Evolutionary conservation across 108 stramenopile species (phyloP), one percentile per base, ranked within the genome.

Genomic region (Phaeodactylum tricornutum): DNA sequence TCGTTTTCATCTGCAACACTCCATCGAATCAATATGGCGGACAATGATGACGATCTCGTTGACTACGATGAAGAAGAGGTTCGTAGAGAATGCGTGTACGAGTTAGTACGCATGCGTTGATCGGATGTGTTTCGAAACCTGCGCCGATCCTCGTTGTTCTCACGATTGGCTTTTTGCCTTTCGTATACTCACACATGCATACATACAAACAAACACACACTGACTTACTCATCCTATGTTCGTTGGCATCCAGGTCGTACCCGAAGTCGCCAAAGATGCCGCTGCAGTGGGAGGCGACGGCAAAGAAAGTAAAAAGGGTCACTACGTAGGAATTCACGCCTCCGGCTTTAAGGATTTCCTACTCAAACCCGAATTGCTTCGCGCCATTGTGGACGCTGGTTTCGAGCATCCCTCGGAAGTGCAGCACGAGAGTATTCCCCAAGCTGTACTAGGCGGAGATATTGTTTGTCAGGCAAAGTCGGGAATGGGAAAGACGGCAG

Each of bases 401-500:
- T 99, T 99, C 49, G 98, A 99, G 76, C 96, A 98, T 64, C 98
- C 98, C 20, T 92, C 89, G 28, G 96, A 99, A 69, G 96, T 89
- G 8, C 94, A 88, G 71, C 95, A 99, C 66, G 96, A 97, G 73
- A 94, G 95, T 55, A 99, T 99, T 58, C 98, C 98, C 16, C 96
- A 99, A 54, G 96, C 98, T 8, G 84, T 99, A 25, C 65, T 98
- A n/a, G 98, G 98, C 24, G 92, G 94, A 70, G 98, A 99, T 61
- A 91, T 99, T 43, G 80, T 99, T 50, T 98, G 98, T 64, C 98
- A 99, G 69, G 98, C 98, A 35, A 98, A 98, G 81, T 89, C 89
- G 36, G 98, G 98, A 43, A 99, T 99, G 98, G 98, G 98, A 42
- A 99, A 99, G 75, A 99, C 98, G 1, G 98, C 98, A 2, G 33